A percentile compares a stretch with the other conserved stretches of the same genome.
Conservation (phyloP, 495 filamentous ascomycete genomes). For the Neurospora tetrasperma region DNA sequence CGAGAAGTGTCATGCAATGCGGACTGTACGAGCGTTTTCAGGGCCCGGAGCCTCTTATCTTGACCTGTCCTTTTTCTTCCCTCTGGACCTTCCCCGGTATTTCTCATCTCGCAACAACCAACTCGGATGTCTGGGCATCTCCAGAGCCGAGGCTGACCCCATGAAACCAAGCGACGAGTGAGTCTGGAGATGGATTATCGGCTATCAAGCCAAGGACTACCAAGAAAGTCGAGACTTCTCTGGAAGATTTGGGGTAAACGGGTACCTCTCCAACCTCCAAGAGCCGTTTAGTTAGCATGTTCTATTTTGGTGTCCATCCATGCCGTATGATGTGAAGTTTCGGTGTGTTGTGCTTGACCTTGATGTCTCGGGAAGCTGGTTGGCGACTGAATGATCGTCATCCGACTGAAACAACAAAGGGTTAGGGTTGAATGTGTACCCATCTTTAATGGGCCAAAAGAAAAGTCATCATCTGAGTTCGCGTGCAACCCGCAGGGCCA, state of each 20-base stretch:
- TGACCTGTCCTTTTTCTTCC: not conserved
- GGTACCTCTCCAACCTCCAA: not conserved
- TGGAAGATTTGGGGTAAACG: not conserved
- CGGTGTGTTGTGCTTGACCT: not conserved
- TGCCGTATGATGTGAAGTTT: not conserved
- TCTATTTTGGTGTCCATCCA: not conserved
- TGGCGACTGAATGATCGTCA: not conserved
- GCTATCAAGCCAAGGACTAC: not conserved
- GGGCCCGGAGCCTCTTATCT: not conserved
- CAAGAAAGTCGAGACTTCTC: not conserved
- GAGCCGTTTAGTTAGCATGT: not conserved
- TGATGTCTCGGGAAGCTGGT: no score
- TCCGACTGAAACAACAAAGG: not conserved
- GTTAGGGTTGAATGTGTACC: slow-evolving; percentile 3
- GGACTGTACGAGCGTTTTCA: not conserved
- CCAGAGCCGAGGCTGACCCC: not conserved
- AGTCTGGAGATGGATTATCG: not conserved
- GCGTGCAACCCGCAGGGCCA: slow-evolving; percentile 7
- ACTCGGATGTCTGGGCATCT: not conserved
- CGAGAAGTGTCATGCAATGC: not conserved
- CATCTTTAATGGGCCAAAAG: not conserved
- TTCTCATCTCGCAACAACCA: not conserved
- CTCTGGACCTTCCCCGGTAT: not conserved
- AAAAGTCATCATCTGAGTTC: slow-evolving; percentile 11
- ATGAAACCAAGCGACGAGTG: not conserved